A percentile compares a stretch with the other conserved stretches of the same genome.
Conservation (phyloP, 2,329 filamentous ascomycete genomes). For the Paecilomyces niveus region DNA sequence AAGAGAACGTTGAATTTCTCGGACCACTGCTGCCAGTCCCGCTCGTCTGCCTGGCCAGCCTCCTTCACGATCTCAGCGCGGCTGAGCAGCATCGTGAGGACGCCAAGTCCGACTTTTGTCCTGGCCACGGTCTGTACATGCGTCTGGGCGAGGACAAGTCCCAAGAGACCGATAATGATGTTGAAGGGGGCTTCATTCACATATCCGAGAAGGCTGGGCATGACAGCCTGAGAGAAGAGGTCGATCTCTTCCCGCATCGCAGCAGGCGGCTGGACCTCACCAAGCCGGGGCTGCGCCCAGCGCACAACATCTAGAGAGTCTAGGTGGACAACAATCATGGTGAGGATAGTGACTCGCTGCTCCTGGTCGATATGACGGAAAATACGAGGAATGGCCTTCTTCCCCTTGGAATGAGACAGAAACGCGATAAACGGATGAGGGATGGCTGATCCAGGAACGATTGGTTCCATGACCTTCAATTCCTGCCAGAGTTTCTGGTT, state of each 20-base stretch:
- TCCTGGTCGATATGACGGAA: slow-evolving; percentile 90
- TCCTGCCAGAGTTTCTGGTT: slow-evolving; percentile 77
- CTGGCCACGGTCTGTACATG: slow-evolving; percentile 79
- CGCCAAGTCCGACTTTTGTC: slow-evolving; percentile 79
- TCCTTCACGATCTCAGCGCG: slow-evolving; percentile 91
- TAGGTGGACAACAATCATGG: slow-evolving; percentile 89
- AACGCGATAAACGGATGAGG: slow-evolving; percentile 94
- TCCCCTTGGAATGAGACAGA: slow-evolving; percentile 89
- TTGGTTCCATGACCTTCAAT: slow-evolving; percentile 88
- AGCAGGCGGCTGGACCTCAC: slow-evolving; percentile 65
- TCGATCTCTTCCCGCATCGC: slow-evolving; percentile 86
- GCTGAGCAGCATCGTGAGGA: slow-evolving; percentile 90
- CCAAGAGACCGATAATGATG: slow-evolving; percentile 84
- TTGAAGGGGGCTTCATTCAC: slow-evolving; percentile 85
- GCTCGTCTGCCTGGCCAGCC: slow-evolving; percentile 60
- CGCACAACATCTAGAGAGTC: slow-evolving; percentile 87
- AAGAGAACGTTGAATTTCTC: slow-evolving; percentile 80
- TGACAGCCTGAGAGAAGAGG: slow-evolving; percentile 78
- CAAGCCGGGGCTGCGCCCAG: slow-evolving; percentile 65
- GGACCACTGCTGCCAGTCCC: slow-evolving; percentile 77
- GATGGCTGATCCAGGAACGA: slow-evolving; percentile 61
- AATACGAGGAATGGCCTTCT: slow-evolving; percentile 88
- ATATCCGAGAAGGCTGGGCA: slow-evolving; percentile 83
- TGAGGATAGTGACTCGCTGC: slow-evolving; percentile 85
- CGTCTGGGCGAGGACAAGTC: slow-evolving; percentile 71